A percentile compares a stretch with the other conserved stretches of the same genome.
phyloP scores from a whole-genome alignment of 2,329 filamentous ascomycete species.

The Xylaria polymorpha region DNA sequence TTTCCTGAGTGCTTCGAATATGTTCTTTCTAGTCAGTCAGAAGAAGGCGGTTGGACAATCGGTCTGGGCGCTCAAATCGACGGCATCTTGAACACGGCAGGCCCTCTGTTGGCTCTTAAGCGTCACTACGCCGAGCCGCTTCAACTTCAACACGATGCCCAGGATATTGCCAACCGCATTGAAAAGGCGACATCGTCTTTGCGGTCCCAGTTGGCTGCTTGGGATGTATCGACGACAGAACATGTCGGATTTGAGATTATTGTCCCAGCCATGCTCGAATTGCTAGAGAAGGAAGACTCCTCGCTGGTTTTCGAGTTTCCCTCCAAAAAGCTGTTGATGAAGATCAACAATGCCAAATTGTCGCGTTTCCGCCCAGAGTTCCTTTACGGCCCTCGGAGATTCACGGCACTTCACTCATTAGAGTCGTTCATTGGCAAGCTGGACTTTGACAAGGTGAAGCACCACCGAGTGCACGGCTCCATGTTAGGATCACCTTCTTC shows the following conservation, averaged over 20 bases:
- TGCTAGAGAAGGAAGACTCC: slow-evolving; percentile 45
- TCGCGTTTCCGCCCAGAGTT: slow-evolving; percentile 46
- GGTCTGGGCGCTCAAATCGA: slow-evolving; percentile 47
- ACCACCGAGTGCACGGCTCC: slow-evolving; percentile 49
- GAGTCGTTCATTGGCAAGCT: slow-evolving; percentile 54
- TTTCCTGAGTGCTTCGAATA: slow-evolving; percentile 51
- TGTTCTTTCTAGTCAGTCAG: slow-evolving; percentile 45
- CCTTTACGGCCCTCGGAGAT: slow-evolving; percentile 46
- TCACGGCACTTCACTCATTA: slow-evolving; percentile 52
- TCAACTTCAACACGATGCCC: slow-evolving; percentile 29
- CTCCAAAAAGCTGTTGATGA: slow-evolving; percentile 39
- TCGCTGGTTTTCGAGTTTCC: slow-evolving; percentile 47
- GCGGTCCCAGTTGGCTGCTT: slow-evolving; percentile 42
- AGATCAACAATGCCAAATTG: slow-evolving; percentile 47
- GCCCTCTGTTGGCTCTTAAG: slow-evolving; percentile 49
- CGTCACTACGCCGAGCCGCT: slow-evolving; percentile 39
- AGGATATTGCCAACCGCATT: slow-evolving; percentile 37
- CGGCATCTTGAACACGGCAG: slow-evolving; percentile 51
- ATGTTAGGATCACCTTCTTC: slow-evolving; percentile 56
- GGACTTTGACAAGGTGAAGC: slow-evolving; percentile 52
- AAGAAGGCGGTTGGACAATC: slow-evolving; percentile 47
- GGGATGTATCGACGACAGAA: slow-evolving; percentile 46
- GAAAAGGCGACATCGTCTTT: slow-evolving; percentile 41
- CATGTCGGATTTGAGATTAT: slow-evolving; percentile 54
- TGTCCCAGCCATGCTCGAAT: slow-evolving; percentile 48